Base-by-base conservation (phyloP, 768 basidiomycete genomes). In the Cyathus striatus region DNA sequence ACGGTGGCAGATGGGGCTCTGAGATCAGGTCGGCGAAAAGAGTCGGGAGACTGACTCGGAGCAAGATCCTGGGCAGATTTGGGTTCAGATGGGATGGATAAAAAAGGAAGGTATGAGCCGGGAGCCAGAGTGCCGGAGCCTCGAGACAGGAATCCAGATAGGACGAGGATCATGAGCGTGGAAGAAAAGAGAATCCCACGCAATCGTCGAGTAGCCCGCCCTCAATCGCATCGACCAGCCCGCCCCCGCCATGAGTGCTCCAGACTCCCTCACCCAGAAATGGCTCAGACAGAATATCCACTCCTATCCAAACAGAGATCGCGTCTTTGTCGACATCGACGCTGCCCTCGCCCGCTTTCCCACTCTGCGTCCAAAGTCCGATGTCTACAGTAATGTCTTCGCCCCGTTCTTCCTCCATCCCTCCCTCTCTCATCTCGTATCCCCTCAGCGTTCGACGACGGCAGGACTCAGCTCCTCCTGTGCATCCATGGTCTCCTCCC, bases 401-500 rank as follows among this genome's bases (percentile, higher is more conserved):
- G n/a, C n/a, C n/a, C n/a, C 23, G 40, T 25, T 25, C 38, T 17
- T 38, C 16, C 25, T 41, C 24, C 42, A 25, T 39, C 46, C 27
- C 42, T 45, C 39, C 37, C 35, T 46, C 37, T 48, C 36, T 40
- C 33, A 49, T 38, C n/a, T n/a, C n/a, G n/a, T n/a, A n/a, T 49
- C 41, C 37, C 42, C 34, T 37, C 50, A 96, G 91, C 88, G 0
- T 93, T 89, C 66, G 92, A 99, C 62, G 91, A 96, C 50, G 96
- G 96, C 37, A 81, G 95, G 26, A 85, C 90, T 0, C 91, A 94
- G 56, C 74, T 97, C 14, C 76, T 99, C 21, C 81, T 98, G 44
- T 92, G 90, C 50, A 53, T 95, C 3, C 89, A 96, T 56, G 96
- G 96, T 7, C 78, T 97, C 4, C 71, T 99, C 1, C 93, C 92